Evolutionary conservation across 306 rosid species (phyloP), one percentile per base, ranked within the genome.

Genomic region (Dalbergia oliveri): DNA sequence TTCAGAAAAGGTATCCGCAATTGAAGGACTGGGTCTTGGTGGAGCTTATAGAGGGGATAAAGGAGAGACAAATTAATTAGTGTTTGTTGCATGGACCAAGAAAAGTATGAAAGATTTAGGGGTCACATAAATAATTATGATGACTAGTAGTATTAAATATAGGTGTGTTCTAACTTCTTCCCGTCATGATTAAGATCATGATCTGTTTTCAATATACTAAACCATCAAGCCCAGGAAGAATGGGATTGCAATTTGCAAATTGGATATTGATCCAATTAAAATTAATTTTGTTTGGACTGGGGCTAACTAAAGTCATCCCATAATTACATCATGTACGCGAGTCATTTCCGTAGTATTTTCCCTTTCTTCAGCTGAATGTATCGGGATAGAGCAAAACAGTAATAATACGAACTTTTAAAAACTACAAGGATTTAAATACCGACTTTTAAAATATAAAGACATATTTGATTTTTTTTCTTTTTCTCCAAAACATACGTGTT

Each of bases 21-120:
- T 79, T 77, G 72, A 70, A 80, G 87, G 88, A 73, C 37, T 47
- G 6, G 67, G 75, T 64, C 86, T 53, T 11, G 64, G 86, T 72
- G 75, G 77, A 79, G 66, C 58, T 73, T 54, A 75, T 21, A 50
- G 5, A 26, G 35, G n/a, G 79, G 73, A 41, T 9, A 51, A 53
- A 72, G 15, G 18, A 73, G 47, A 71, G 70, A 80, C 81, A 63
- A 76, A 37, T 47, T n/a, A 39, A 72, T 62, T 35, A 56, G 45
- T 64, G 76, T 56, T 65, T 66, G 75, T 16, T 41, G 78, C 73
- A 66, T 75, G 44, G 62, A 79, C 70, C 9, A n/a, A 69, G 47
- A 47, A 67, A 49, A 65, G 47, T 72, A 73, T 66, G 47, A 68
- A 79, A 67, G 41, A 78, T 39, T 47, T 56, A 45, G 45, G 61